These are phyloP conservation scores for Leishmania tropica DNA, from an alignment of 208 protist species.

Conservation along the genomic window DNA sequence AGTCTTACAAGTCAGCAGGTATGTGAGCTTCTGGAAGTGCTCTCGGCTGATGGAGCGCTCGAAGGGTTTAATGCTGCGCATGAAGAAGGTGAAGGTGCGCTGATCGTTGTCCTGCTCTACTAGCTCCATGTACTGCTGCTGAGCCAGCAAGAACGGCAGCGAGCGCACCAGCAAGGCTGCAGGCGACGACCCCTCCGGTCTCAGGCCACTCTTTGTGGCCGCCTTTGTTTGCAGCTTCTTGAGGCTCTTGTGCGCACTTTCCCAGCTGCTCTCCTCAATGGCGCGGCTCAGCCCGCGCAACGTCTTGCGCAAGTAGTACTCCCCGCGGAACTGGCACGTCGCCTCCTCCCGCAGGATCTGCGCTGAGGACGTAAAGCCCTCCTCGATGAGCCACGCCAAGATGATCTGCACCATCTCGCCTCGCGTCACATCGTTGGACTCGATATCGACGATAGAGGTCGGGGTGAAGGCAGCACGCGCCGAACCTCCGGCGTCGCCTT, in stretches of 20 bases:
- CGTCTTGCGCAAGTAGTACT: constrained; percentile 78
- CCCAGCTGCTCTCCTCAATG: constrained; percentile 82
- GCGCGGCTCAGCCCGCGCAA: constrained; percentile 63
- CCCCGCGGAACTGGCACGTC: constrained; percentile 58
- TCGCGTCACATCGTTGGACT: constrained; percentile 65
- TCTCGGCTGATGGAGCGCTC: constrained; percentile 65
- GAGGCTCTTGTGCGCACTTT: constrained; percentile 54
- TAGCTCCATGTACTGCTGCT: constrained; percentile 86
- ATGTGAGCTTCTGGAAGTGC: constrained; percentile 80
- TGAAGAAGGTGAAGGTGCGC: constrained; percentile 79
- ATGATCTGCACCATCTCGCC: constrained; percentile 77
- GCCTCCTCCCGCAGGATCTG: constrained; percentile 87
- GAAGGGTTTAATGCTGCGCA: constrained; percentile 81
- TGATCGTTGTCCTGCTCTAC: constrained; percentile 82
- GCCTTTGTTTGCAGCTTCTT: constrained; percentile 59
- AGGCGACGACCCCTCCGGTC: constrained; percentile 24
- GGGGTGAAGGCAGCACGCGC: constrained; percentile 11
- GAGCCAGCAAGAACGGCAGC: constrained; percentile 69
- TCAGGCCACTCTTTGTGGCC: constrained; percentile 18
- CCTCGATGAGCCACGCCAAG: constrained; percentile 65
- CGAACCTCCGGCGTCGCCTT: background rate
- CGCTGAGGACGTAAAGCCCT: constrained; percentile 77
- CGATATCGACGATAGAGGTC: constrained; percentile 55
- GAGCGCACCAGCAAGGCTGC: constrained; percentile 42
- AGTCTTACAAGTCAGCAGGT: constrained; percentile 81